Base-by-base conservation (phyloP, 2,329 filamentous ascomycete genomes). In the Colletotrichum agaves region DNA sequence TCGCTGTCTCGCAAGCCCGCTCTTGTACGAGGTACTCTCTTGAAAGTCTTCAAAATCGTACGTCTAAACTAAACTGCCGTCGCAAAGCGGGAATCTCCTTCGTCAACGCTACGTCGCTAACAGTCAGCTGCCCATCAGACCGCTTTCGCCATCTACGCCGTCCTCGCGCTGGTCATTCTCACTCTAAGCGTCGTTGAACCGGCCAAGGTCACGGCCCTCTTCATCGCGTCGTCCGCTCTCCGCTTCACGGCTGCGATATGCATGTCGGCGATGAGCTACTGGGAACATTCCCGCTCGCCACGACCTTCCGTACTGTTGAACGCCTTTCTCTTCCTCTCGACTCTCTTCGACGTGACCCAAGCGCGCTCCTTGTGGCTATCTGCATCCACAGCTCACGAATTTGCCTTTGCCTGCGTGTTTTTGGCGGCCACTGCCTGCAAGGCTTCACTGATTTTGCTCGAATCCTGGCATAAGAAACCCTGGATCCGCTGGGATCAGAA, bases 11-110 rank as follows among this genome's bases (percentile, higher is more conserved):
- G 72, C 8, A 74, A 69, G 37, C 75, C 75, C 3, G 69, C 61
- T 4, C 69, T 80, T 2, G 73, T 79, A 2, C 62, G 70, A 3
- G 78, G 75, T 1, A 69, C 66, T 1, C n/a, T 73, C 4, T 80
- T 6, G 74, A 72, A 43, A 61, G 72, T n/a, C 3, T 60, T 71
- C n/a, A 41, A 82, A n/a, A 21, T 69, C 2, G 65, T 69, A 21
- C n/a, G n/a, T n/a, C n/a, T n/a, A n/a, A n/a, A n/a, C n/a, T n/a
- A n/a, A n/a, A n/a, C n/a, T n/a, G n/a, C n/a, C n/a, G n/a, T n/a
- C n/a, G n/a, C n/a, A n/a, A n/a, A n/a, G n/a, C n/a, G n/a, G n/a
- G n/a, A n/a, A n/a, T n/a, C n/a, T n/a, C n/a, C n/a, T n/a, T n/a
- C n/a, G n/a, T n/a, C n/a, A n/a, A n/a, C n/a, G n/a, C n/a, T n/a